Percentiles rank a stretch among this genome's conserved stretches.
Conservation (phyloP, 441 rosid genomes). For the Daphne laureola region DNA sequence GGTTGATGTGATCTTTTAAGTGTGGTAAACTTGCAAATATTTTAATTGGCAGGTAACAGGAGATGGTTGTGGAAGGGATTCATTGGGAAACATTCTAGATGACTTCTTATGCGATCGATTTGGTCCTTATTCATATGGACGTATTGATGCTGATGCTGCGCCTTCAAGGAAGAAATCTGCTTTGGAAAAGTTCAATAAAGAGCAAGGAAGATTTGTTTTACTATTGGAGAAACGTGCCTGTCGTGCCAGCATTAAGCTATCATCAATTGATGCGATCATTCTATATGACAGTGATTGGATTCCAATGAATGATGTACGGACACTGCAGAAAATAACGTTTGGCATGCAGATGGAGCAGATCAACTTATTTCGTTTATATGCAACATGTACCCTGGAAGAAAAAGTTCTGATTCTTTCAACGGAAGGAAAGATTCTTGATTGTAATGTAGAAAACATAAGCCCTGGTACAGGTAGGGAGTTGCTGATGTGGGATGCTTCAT, state of each 20-base stretch:
- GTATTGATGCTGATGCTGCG: conserved; percentile 42
- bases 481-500: conserved; percentile 84
- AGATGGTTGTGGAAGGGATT: conserved; percentile 33
- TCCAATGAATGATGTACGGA: conserved; percentile 62
- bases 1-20: no score
- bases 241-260: conserved; percentile 55
- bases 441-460: conserved; percentile 33
- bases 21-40: conserved; percentile 8
- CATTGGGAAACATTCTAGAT: conserved; percentile 79
- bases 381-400: conserved; percentile 74
- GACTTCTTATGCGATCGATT: conserved; percentile 69
- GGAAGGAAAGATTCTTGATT: conserved; percentile 41
- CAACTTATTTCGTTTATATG: conserved; percentile 71
- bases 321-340: conserved; percentile 62
- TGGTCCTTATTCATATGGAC: conserved; percentile 78
- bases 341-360: conserved; percentile 51
- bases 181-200: conserved; percentile 60
- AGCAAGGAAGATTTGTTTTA: conserved; percentile 63
- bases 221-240: conserved; percentile 88
- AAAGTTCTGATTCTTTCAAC: conserved; percentile 62
- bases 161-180: conserved; percentile 51
- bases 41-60: conserved; percentile 46
- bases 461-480: conserved; percentile 41
- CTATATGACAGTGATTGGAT: conserved; percentile 78
- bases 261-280: conserved; percentile 65